Evolutionary conservation across 2,329 filamentous ascomycete species (phyloP).

Genomic region (Curvularia sp.): DNA sequence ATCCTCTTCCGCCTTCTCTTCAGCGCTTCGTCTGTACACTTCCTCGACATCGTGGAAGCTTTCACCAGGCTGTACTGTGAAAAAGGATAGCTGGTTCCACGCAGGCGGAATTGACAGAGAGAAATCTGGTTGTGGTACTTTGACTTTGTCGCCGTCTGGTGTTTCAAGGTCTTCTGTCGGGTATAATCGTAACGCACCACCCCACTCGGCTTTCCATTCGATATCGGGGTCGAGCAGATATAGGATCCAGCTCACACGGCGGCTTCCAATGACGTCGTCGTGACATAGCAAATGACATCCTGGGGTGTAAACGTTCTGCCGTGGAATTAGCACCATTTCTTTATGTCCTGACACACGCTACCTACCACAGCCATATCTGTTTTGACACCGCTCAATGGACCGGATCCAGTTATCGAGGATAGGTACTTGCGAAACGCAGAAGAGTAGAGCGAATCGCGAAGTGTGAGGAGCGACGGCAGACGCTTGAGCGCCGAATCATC

Average conservation of each 20-base stretch:
- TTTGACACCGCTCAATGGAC: conserved; percentile 87
- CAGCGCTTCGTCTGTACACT: conserved; percentile 74
- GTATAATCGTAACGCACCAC: conserved; percentile 87
- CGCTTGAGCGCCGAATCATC: conserved; percentile 84
- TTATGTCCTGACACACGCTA: conserved; percentile 4
- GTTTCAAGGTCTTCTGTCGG: conserved; percentile 71
- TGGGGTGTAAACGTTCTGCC: conserved; percentile 86
- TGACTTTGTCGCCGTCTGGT: conserved; percentile 75
- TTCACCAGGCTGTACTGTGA: conserved; percentile 96
- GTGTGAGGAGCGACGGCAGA: conserved; percentile 83
- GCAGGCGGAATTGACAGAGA: conserved; percentile 87
- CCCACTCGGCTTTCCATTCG: conserved; percentile 91
- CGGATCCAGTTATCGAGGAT: conserved; percentile 82
- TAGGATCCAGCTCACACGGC: conserved; percentile 94
- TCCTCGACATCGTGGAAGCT: conserved; percentile 99
- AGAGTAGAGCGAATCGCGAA: conserved; percentile 96
- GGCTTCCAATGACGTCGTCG: conserved; percentile 97
- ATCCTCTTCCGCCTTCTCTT: conserved; percentile 69
- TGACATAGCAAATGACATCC: conserved; percentile 96
- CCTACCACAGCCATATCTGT: conserved; percentile 93
- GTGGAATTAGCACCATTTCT: conserved; percentile 20
- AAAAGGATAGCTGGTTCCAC: conserved; percentile 98
- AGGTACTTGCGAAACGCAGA: conserved; percentile 87
- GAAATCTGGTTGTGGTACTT: conserved; percentile 79
- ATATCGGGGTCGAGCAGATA: conserved; percentile 93